Conservation (phyloP, 345 rosid species). For the Garcia nutans region DNA sequence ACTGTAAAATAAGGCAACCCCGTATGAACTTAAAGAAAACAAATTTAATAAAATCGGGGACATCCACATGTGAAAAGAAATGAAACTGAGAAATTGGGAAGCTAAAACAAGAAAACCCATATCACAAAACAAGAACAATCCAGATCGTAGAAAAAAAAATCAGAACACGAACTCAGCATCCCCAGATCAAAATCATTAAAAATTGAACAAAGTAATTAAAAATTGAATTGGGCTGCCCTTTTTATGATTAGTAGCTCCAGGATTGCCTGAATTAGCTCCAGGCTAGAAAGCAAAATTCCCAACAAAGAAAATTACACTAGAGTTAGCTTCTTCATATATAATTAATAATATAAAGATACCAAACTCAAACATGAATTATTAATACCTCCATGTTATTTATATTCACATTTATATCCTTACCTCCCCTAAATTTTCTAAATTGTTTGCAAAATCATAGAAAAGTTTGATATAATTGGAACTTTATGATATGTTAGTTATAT, state of each 20-base stretch:
- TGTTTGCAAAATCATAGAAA: background rate
- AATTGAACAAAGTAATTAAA: too few relatives aligned
- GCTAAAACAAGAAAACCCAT: slow-evolving; percentile 12
- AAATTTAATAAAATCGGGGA: background rate
- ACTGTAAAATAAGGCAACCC: slow-evolving; percentile 8
- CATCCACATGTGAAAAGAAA: background rate
- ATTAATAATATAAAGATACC: too few relatives aligned
- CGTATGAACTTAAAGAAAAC: slow-evolving; percentile 3
- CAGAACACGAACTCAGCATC: background rate
- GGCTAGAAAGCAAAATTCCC: too few relatives aligned
- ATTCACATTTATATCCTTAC: background rate
- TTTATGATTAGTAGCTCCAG: too few relatives aligned
- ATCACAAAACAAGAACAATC: slow-evolving; percentile 11
- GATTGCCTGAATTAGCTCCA: too few relatives aligned
- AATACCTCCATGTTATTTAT: background rate
- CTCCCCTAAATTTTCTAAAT: background rate
- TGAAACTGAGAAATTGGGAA: background rate
- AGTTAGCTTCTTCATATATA: too few relatives aligned
- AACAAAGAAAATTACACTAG: too few relatives aligned
- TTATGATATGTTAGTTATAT: background rate
- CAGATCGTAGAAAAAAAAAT: slow-evolving; percentile 19
- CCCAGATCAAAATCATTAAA: slow-evolving; percentile 17
- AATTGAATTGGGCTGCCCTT: background rate
- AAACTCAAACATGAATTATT: too few relatives aligned
- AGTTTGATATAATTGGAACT: background rate